Evolutionary conservation across 495 filamentous ascomycete genomes (phyloP).

Genomic region (Neurospora sp.): DNA sequence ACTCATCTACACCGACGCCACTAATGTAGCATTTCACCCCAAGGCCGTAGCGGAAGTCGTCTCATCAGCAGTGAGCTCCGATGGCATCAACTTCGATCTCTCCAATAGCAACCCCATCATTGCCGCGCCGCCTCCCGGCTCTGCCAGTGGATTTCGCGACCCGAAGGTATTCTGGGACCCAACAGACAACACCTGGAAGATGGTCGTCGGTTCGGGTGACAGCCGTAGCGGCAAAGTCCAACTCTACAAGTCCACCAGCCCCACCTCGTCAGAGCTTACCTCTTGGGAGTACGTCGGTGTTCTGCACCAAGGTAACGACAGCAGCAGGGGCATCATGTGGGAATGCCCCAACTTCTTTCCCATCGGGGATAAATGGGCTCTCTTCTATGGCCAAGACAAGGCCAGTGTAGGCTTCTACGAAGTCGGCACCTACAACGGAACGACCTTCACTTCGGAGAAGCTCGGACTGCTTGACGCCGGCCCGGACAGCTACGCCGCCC

Average conservation of each 20-base stretch:
- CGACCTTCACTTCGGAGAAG: neutral
- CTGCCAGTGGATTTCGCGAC: neutral
- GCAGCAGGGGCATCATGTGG: neutral
- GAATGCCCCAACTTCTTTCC: neutral
- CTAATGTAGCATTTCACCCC: neutral
- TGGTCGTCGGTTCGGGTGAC: neutral
- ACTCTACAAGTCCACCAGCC: neutral
- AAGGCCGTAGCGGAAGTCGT: neutral
- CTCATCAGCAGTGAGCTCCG: neutral
- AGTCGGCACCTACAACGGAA: neutral
- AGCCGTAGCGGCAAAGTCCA: neutral
- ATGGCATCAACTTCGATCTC: neutral
- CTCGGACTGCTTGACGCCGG: neutral
- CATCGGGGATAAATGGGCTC: neutral
- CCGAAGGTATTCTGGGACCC: neutral
- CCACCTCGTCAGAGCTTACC: neutral
- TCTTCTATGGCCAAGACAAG: neutral
- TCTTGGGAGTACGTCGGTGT: neutral
- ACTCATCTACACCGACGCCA: neutral
- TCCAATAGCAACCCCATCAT: neutral
- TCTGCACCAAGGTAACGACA: neutral
- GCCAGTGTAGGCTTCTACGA: neutral
- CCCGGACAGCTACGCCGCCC: neutral
- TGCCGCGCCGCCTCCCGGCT: neutral
- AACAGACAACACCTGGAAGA: neutral